Percentiles rank a stretch among this genome's conserved stretches.
Conservation (phyloP, 768 basidiomycete species). For the Amanita subjunquillea region DNA sequence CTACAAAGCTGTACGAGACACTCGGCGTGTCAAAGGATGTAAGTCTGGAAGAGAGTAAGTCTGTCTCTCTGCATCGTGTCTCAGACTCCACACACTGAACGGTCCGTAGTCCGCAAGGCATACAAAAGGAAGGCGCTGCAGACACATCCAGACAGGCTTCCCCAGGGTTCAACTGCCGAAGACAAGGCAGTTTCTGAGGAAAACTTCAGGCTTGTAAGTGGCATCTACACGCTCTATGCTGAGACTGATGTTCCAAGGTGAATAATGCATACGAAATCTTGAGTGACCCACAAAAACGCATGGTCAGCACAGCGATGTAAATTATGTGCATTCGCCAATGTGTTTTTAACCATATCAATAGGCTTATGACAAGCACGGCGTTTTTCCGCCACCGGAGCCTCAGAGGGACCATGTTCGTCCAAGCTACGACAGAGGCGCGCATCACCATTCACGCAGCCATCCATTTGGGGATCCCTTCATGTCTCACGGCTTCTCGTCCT, state of each 20-base stretch:
- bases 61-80: neutral
- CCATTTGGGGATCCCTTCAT: slow-evolving; percentile 35
- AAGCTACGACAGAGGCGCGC: slow-evolving; percentile 11
- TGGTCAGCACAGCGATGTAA: slow-evolving; percentile 20
- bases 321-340: neutral
- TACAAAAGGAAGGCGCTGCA: slow-evolving; percentile 63
- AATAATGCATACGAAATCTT: slow-evolving; percentile 76
- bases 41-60: slow-evolving; percentile 53
- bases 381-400: slow-evolving; percentile 59
- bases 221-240: neutral
- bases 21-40: slow-evolving; percentile 47
- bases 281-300: slow-evolving; percentile 48
- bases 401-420: slow-evolving; percentile 16
- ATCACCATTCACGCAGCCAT: slow-evolving; percentile 14
- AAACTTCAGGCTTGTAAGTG: slow-evolving; percentile 28
- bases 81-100: neutral
- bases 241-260: slow-evolving; percentile 28
- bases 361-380: slow-evolving; percentile 62
- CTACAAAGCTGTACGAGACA: slow-evolving; percentile 53
- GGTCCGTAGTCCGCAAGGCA: slow-evolving; percentile 56
- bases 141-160: slow-evolving; percentile 69
- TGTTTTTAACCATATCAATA: slow-evolving; percentile 14
- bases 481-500: slow-evolving; percentile 21
- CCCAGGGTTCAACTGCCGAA: slow-evolving; percentile 39
- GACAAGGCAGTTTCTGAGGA: slow-evolving; percentile 59